Evolutionary conservation across 805 yeast genomes (phyloP), one percentile per base, ranked within the genome.

Genomic region (Kuraishia borneana): DNA sequence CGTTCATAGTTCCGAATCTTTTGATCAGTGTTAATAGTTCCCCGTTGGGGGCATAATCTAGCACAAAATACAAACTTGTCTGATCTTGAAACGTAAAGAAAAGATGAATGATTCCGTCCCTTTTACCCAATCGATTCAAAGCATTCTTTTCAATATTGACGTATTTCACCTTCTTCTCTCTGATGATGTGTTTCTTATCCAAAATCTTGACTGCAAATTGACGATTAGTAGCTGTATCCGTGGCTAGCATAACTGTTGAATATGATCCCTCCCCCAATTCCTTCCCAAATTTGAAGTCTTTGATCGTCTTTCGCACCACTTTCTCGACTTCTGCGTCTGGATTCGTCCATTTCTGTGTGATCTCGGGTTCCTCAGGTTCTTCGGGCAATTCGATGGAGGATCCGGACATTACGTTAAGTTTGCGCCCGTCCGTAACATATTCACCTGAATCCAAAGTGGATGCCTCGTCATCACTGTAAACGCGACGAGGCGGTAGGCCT

Each of bases 241-340:
- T 64, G 1, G 95, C 98, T 36, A 85, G 75, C 42, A 76, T 78
- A 7, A 89, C 99, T 0, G 95, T 85, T 3, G 96, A 88, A 51
- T 89, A 92, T 2, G 96, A 85, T 2, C 99, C 99, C 53, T 87
- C 95, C 2, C 99, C 99, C 13, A 92, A 65, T 19, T 78, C 77
- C 25, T 82, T 76, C 12, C 95, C 95, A 46, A 92, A 77, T 43
- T 75, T 77, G 54, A 88, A 92, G 54, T 92, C 97, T 43, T 77
- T 76, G 18, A 85, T 92, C 16, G 78, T 58, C 47, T 56, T 56
- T 23, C 53, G 69, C 30, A 64, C 74, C 36, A 67, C 60, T 50
- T 61, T 68, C 38, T 70, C 79, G 47, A 54, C 56, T 5, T n/a
- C 60, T 54, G 50, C 72, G 58, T 8, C 83, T 84, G 10, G 63